phyloP scores from a whole-genome alignment of 1,139 yeast genomes.

The Maudiozyma humilis region DNA sequence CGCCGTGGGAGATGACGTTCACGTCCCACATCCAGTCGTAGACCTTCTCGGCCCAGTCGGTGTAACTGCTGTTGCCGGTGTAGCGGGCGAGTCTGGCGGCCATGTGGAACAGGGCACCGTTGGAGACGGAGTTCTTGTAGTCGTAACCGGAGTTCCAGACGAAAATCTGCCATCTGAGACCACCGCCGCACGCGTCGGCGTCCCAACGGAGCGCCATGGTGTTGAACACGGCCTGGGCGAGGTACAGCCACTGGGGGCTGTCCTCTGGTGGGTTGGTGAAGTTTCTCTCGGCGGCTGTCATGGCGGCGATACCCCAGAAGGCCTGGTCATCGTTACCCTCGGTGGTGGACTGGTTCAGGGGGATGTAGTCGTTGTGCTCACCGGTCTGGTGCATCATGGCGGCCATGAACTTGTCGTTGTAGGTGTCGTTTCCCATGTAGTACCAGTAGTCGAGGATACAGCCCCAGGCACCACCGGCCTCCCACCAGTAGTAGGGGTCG shows the following conservation, averaged over 20 bases:
- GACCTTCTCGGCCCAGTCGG: constrained; percentile 69
- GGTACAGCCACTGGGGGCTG: constrained; percentile 61
- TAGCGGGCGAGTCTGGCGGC: constrained; percentile 83
- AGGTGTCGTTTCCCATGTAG: constrained; percentile 65
- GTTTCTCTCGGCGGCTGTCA: constrained; percentile 85
- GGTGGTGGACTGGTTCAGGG: constrained; percentile 84
- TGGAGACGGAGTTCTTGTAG: constrained; percentile 83
- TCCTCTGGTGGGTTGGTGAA: constrained; percentile 63
- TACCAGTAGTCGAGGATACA: constrained; percentile 70
- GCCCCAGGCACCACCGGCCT: constrained; percentile 97
- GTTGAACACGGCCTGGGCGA: constrained; percentile 77
- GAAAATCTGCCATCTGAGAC: constrained; percentile 93
- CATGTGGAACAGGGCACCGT: constrained; percentile 81
- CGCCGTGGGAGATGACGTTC: constrained; percentile 44
- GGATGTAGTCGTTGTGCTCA: constrained; percentile 66
- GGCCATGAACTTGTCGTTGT: constrained; percentile 47
- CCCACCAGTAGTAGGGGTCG: constrained; percentile 95
- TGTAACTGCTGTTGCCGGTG: constrained; percentile 65
- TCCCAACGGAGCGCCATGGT: constrained; percentile 93
- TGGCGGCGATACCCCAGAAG: constrained; percentile 89
- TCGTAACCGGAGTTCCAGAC: constrained; percentile 91
- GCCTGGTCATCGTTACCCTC: constrained; percentile 98
- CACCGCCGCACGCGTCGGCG: constrained; percentile 63
- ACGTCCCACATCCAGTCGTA: constrained; percentile 75
- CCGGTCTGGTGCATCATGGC: constrained; percentile 75